Evolutionary conservation across 2,329 filamentous ascomycete genomes (phyloP).

Genomic region (Xylariales sp.): DNA sequence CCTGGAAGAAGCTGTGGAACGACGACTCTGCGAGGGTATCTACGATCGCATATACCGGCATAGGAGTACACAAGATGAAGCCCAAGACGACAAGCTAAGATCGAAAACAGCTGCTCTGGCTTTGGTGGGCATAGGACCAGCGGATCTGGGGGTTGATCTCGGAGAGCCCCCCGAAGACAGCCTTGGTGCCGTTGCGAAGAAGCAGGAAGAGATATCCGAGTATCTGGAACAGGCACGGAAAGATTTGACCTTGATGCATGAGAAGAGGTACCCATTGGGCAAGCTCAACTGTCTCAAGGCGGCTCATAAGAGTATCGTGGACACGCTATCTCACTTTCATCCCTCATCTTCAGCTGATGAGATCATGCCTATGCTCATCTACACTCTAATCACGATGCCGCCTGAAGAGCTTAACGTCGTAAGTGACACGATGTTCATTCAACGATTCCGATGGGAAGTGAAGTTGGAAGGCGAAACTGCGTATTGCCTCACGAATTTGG

Average conservation of each 20-base stretch:
- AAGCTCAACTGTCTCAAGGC: conserved; percentile 86
- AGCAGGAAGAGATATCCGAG: conserved; percentile 63
- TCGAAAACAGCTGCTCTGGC: conserved; percentile 89
- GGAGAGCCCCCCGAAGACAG: conserved; percentile 51
- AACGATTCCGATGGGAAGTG: conserved; percentile 78
- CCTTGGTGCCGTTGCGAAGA: conserved; percentile 53
- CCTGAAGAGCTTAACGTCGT: conserved; percentile 83
- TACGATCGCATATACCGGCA: conserved; percentile 91
- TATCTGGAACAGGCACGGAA: conserved; percentile 67
- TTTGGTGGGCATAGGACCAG: conserved; percentile 85
- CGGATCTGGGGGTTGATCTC: conserved; percentile 76
- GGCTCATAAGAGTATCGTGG: conserved; percentile 91
- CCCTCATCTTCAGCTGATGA: conserved; percentile 90
- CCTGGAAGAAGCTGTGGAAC: conserved; percentile 88
- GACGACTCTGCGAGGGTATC: conserved; percentile 75
- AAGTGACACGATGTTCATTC: conserved; percentile 93
- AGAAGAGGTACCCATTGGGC: conserved; percentile 80
- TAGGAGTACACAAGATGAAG: conserved; percentile 86
- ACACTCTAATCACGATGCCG: conserved; percentile 85
- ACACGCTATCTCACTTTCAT: conserved; percentile 66
- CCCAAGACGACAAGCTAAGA: conserved; percentile 86
- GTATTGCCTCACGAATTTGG: conserved; percentile 93
- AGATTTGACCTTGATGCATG: conserved; percentile 76
- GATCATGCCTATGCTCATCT: conserved; percentile 94
- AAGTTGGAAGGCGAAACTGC: conserved; percentile 92